Base-by-base conservation (phyloP, 257 asterid genomes). In the Sherardia arvensis region DNA sequence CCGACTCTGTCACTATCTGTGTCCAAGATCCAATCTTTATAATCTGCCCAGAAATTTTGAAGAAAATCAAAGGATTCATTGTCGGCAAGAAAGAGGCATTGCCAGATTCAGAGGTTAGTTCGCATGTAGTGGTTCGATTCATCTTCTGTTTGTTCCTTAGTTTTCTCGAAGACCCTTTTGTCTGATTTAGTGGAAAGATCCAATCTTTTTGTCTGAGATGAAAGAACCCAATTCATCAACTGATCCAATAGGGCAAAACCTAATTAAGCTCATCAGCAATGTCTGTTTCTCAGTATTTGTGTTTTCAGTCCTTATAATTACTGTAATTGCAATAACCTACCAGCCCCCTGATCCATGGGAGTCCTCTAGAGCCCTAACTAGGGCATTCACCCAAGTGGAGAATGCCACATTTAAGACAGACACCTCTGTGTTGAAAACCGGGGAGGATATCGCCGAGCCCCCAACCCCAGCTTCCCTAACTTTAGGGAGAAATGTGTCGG, bases 331-430 rank as follows among this genome's bases (percentile, higher is more conserved):
- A 69, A 82, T 93, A 69, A 87, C 99, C 36, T 93, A 93, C 75
- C 96, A 93, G 79, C 96, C 99, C 32, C 99, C 99, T 60, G 99
- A 93, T 76, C 99, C 99, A 62, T 93, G 97, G 99, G 97, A 93
- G 67, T 90, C 99, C 23, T 79, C 97, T 10, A 80, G 99, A 76
- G 95, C 99, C n/a, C 77, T 93, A 14, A 85, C 99, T 58, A 84
- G 66, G 72, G 80, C 82, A 56, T 93, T 93, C 77, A 87, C 99
- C 0, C 73, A 84, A 27, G 85, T 85, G 45, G 87, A 83, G 78
- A 90, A 87, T 53, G 97, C 99, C 70, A 93, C 99, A 1, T 93
- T 90, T 62, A 71, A 83, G 59, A 76, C 87, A 38, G 99, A 93
- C 65, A 76, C 72, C 62, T 93, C 99, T 8, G 83, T 93, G 33